Conservation (phyloP, 257 asterid genomes). For the Nicotiana obtusifolia region DNA sequence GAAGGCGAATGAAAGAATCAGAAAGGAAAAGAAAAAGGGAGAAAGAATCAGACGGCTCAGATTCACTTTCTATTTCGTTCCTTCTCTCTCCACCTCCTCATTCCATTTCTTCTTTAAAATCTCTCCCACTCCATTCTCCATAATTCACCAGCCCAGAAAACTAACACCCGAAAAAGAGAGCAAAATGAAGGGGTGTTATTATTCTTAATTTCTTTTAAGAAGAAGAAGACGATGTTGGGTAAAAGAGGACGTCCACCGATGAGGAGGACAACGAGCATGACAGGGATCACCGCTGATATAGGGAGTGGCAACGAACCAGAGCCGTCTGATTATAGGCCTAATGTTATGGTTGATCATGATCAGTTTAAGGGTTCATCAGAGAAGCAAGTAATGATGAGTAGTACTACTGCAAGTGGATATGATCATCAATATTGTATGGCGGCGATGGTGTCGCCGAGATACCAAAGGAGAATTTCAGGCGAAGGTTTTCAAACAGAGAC, state of each 20-base stretch:
- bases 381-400: not conserved
- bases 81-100: not conserved
- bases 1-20: not conserved
- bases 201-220: not conserved
- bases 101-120: not conserved
- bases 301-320: constrained; percentile 17
- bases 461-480: constrained; percentile 12
- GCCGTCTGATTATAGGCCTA: constrained; percentile 15
- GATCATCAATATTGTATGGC: constrained; percentile 5
- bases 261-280: constrained; percentile 41
- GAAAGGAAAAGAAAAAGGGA: not conserved
- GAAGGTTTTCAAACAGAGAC: constrained; percentile 13
- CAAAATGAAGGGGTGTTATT: not conserved
- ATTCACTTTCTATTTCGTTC: not conserved
- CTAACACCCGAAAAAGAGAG: not conserved
- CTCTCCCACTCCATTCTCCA: not conserved
- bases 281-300: constrained; percentile 29
- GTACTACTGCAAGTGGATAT: not conserved
- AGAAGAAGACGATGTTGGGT: constrained; percentile 28
- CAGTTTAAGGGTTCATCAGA: not conserved
- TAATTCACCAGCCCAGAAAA: not conserved
- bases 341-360: constrained; percentile 15
- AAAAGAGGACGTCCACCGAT: constrained; percentile 36
- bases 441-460: constrained; percentile 39
- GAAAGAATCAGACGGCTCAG: not conserved